Evolutionary conservation across 257 asterid species (phyloP), one percentile per base, ranked within the genome.

Genomic region (Ajuga chamaepitys): DNA sequence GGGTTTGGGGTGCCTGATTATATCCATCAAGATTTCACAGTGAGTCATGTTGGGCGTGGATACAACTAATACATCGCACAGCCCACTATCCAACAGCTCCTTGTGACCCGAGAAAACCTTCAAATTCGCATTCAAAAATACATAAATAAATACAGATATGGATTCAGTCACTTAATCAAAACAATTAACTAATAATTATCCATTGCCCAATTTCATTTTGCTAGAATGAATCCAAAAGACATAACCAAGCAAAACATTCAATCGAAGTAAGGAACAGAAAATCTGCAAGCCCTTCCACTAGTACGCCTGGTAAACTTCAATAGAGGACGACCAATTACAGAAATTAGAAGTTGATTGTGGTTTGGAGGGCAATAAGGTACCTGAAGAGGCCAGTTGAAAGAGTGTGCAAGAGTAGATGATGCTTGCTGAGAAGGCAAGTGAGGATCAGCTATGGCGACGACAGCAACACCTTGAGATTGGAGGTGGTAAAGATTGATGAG

Each of bases 21-120:
- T 81, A 70, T 87, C 99, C 96, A 93, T 82, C 70, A 93, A 70
- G 63, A 93, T 93, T 62, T 93, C 92, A 66, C 54, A 87, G 66
- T 93, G 99, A 64, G 97, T 89, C 97, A 87, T 93, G 84, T 93
- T 89, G 22, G 99, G 97, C 64, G 95, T 65, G 1, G 97, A 85
- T 46, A 93, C 83, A 34, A 89, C 81, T 73, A 93, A 74, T 3
- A 83, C 95, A 76, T 93, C 95, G 62, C 99, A 93, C 17, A 82
- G 20, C 52, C 88, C 92, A 76, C 90, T 77, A 21, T 81, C 84
- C 82, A 93, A 72, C 59, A 93, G 70, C 87, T 85, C 83, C 68
- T 76, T 82, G 57, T 93, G 97, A 78, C 82, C 78, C 53, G 83
- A 65, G 62, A 77, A 93, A 22, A 84, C 89, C 96, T 92, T 72